Evolutionary conservation across 345 rosid genomes (phyloP), one percentile per base, ranked within the genome.

Genomic region (Garcia nutans): DNA sequence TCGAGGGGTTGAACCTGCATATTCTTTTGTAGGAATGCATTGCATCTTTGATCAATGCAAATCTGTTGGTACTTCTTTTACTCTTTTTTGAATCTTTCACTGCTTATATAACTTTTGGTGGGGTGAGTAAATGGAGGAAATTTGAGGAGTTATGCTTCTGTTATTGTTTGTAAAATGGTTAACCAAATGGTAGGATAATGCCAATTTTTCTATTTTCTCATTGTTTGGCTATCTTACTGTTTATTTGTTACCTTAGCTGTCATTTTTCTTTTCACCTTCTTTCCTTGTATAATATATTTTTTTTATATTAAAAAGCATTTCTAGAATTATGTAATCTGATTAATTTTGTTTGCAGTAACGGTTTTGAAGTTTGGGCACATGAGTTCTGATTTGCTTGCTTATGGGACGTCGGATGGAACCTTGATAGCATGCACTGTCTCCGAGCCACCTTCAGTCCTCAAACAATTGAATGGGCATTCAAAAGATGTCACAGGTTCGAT

Each of bases 401-500:
- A 88, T 84, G 98, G 99, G 76, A 94, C 96, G 77, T 84, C 97
- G 7, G 98, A 96, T 91, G 99, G 99, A 80, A 85, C 90, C 76
- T 86, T 96, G 81, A 90, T 94, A 23, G 91, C 91, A 60, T 96
- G 98, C 79, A 84, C 65, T 52, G 96, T 96, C 78, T 85, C 88
- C 11, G 93, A 96, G 31, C 90, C 92, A 79, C 92, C 97, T 81
- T 86, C 89, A 73, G 81, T 89, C 56, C 81, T 84, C 70, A 88
- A 85, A 81, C 87, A 86, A 73, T 85, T 92, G 70, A 86, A 72
- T 33, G 94, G 96, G 65, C 97, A 96, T 72, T 87, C 94, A 16
- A 92, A 88, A 85, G 99, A 95, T 89, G 97, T 95, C 90, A 93
- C 99, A 93, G 99, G 99, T 96, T 90, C 84, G 96, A 81, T 87